Evolutionary conservation across 2,329 filamentous ascomycete genomes (phyloP), one percentile per base, ranked within the genome.

Genomic region (Colletotrichum orbiculare): DNA sequence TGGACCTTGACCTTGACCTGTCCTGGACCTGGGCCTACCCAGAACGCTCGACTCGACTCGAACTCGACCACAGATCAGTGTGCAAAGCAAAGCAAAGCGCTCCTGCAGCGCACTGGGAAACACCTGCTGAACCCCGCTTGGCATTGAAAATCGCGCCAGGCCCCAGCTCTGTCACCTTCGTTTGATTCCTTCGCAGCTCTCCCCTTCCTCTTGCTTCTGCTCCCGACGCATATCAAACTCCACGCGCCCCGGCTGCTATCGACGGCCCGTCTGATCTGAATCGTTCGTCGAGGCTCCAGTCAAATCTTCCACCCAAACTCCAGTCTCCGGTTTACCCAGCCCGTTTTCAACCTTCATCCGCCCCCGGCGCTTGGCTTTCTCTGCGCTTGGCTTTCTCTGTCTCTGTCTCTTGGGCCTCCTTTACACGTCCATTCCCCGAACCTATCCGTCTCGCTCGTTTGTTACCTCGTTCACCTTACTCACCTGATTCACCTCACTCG

Each of bases 141-240:
- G 65, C 65, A 67, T 67, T 67, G 61, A 67, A 67, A 67, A 66
- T 66, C 65, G 54, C 64, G 60, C 64, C 64, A 33, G 54, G 60
- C 60, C 64, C 66, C 66, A 61, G 63, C 66, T 58, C 47, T 50
- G 35, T 50, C 57, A 39, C 54, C 49, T 50, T 35, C 46, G 47
- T 34, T 48, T 37, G 34, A 41, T 9, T 45, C 34, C 45, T n/a
- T 49, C 37, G 42, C 41, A 35, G 43, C 15, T 35, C 15, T 57
- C 39, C 39, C 42, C 34, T 13, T 33, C 52, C 35, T 60, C 42
- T 53, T n/a, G 42, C 43, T 47, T 50, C 42, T 49, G 46, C 42
- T 64, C 43, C 41, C 38, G 4, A 17, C 43, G 15, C n/a, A 10
- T 46, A n/a, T n/a, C 43, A 17, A 43, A 37, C 38, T 42, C 46